phyloP scores from a whole-genome alignment of 139 green algal genomes.

The Nannochloris sp. region DNA sequence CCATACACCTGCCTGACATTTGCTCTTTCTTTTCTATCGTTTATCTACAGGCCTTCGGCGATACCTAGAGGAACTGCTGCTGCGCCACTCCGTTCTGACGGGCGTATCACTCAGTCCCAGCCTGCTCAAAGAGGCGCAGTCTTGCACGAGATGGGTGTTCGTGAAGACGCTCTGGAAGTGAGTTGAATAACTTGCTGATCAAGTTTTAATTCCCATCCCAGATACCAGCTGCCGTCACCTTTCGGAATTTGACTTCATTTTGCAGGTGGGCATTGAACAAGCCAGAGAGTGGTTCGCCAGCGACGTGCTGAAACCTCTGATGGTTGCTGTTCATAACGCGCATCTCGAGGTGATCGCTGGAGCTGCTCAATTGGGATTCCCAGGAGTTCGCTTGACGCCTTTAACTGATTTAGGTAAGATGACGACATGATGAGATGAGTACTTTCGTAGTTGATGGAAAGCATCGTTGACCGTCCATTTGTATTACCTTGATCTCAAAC shows the following conservation, averaged over 20 bases:
- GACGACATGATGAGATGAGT: background rate
- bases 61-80: conserved; percentile 14
- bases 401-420: conserved; percentile 18
- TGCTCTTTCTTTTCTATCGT: background rate
- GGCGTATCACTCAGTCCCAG: conserved; percentile 16
- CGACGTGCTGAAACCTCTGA: conserved; percentile 52
- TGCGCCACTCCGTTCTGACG: conserved; percentile 2
- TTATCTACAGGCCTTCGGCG: conserved; percentile 16
- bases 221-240: no score
- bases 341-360: conserved; percentile 30
- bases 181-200: background rate
- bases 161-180: conserved; percentile 22
- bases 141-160: conserved; percentile 23
- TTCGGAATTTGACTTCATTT: no score
- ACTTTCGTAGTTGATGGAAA: no score
- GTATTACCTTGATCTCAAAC: no score
- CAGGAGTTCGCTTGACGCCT: conserved; percentile 24
- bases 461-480: no score
- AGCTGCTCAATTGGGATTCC: conserved; percentile 21
- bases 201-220: no score
- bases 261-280: conserved; percentile 46
- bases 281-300: conserved; percentile 60
- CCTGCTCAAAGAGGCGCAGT: conserved; percentile 13
- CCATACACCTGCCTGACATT: background rate
- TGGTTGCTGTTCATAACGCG: conserved; percentile 21